A percentile compares a stretch with the other conserved stretches of the same genome.
Evolutionary conservation across 1,284 basidiomycete genomes (phyloP).

Genomic region (Sporisorium iseilematis-ciliati): DNA sequence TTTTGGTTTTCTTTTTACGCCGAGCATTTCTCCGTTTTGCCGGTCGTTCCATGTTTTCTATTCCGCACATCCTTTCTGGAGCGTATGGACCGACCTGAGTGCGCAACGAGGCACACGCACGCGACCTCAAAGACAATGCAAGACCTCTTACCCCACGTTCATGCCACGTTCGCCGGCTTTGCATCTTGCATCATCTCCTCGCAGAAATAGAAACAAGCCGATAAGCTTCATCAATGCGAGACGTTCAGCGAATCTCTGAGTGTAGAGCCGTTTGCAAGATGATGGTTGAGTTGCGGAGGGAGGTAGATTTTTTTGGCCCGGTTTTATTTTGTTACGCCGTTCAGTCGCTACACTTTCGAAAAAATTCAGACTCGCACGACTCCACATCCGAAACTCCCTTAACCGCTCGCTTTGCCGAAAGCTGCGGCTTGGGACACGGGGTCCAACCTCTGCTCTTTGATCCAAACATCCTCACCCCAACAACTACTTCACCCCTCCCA

Average conservation of each 20-base stretch:
- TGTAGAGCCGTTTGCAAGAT: too few species aligned
- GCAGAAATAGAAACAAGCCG: too few species aligned
- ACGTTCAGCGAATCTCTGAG: too few species aligned
- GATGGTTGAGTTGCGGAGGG: too few species aligned
- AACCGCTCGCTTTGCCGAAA: constrained; percentile 18
- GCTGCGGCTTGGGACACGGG: neutral
- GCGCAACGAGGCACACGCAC: neutral
- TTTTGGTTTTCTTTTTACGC: constrained; percentile 7
- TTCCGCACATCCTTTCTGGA: constrained; percentile 45
- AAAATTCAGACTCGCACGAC: constrained; percentile 28
- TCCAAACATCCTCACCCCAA: neutral
- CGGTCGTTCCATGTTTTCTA: constrained; percentile 46
- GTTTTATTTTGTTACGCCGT: neutral
- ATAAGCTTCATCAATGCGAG: too few species aligned
- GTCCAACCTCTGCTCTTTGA: constrained; percentile 4
- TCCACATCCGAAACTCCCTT: constrained; percentile 18
- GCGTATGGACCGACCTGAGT: constrained; percentile 30
- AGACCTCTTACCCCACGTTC: too few species aligned
- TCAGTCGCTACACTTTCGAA: neutral
- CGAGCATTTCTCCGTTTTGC: constrained; percentile 5
- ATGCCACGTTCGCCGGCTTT: neutral
- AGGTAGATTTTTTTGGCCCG: neutral
- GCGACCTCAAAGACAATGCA: too few species aligned
- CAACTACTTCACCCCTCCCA: neutral
- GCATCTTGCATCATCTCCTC: constrained; percentile 2